Percentiles rank a stretch among this genome's conserved stretches.
Conservation (phyloP, 2,329 filamentous ascomycete genomes). For the Allantophomopsis lycopodina region DNA sequence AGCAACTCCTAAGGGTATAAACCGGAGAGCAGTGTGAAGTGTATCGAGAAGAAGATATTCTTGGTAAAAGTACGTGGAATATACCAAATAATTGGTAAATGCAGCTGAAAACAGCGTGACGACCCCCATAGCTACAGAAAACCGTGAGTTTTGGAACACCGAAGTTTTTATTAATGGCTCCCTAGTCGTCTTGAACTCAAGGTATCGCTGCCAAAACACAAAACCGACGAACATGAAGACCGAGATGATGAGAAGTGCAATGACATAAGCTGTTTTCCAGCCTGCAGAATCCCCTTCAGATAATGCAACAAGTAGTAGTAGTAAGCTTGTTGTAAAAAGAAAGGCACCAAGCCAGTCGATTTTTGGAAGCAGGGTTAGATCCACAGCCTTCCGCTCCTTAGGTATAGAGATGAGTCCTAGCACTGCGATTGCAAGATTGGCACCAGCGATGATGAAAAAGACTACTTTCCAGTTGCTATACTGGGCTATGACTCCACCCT, state of each 20-base stretch:
- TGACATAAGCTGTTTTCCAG: slow-evolving; percentile 48
- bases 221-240: too few relatives aligned
- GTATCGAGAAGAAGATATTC: slow-evolving; percentile 29
- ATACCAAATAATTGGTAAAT: too few relatives aligned
- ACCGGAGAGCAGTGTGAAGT: slow-evolving; percentile 48
- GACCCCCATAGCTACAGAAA: too few relatives aligned
- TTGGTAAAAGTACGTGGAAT: slow-evolving; percentile 31
- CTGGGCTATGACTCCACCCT: slow-evolving; percentile 43
- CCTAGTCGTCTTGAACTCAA: too few relatives aligned
- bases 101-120: too few relatives aligned
- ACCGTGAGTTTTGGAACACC: too few relatives aligned
- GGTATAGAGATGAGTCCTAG: slow-evolving; percentile 48
- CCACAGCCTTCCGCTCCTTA: slow-evolving; percentile 20
- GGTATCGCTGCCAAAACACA: too few relatives aligned
- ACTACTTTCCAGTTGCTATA: slow-evolving; percentile 54
- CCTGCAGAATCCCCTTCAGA: slow-evolving; percentile 58
- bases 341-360: slow-evolving; percentile 56
- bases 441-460: slow-evolving; percentile 48
- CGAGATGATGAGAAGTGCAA: too few relatives aligned
- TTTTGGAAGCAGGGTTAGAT: slow-evolving; percentile 19
- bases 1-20: too few relatives aligned
- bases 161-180: too few relatives aligned
- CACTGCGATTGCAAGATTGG: slow-evolving; percentile 40
- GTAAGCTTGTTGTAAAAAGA: slow-evolving; percentile 45
- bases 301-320: slow-evolving; percentile 51